Conservation (phyloP, 169 alveolate genomes). For the Blepharisma undulans region DNA sequence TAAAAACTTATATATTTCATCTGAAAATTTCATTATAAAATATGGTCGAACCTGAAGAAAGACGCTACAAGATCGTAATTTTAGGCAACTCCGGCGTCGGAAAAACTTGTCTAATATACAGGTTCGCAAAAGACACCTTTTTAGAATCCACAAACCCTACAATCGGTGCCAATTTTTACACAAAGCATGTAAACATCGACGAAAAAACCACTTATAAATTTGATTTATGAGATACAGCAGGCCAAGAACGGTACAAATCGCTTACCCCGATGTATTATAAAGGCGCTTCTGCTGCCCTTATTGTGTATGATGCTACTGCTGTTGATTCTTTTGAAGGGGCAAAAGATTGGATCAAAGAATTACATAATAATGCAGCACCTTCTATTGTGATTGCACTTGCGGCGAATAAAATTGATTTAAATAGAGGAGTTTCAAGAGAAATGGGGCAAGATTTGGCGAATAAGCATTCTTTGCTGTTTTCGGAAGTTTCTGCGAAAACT, state of each 20-base stretch:
- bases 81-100: slow-evolving; percentile 93
- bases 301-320: slow-evolving; percentile 85
- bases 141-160: slow-evolving; percentile 89
- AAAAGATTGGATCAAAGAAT: slow-evolving; percentile 75
- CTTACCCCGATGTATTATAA: slow-evolving; percentile 88
- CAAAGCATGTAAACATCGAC: slow-evolving; percentile 72
- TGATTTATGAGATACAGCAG: slow-evolving; percentile 94
- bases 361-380: slow-evolving; percentile 51
- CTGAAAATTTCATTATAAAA: background rate
- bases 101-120: slow-evolving; percentile 88
- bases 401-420: slow-evolving; percentile 83
- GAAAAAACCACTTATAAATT: slow-evolving; percentile 68
- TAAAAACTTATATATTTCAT: too few relatives aligned
- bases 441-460: slow-evolving; percentile 66
- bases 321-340: slow-evolving; percentile 81
- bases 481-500: slow-evolving; percentile 63
- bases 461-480: slow-evolving; percentile 30
- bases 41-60: slow-evolving; percentile 10
- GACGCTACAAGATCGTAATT: slow-evolving; percentile 84
- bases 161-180: slow-evolving; percentile 89
- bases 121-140: slow-evolving; percentile 89
- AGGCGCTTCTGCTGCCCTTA: slow-evolving; percentile 90
- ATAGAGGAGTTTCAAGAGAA: slow-evolving; percentile 44
- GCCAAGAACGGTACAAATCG: slow-evolving; percentile 89
- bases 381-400: slow-evolving; percentile 72